These are phyloP conservation scores for Akanthomyces dipterigenus DNA, from an alignment of 2,329 filamentous ascomycete genomes.

Conservation along the genomic window DNA sequence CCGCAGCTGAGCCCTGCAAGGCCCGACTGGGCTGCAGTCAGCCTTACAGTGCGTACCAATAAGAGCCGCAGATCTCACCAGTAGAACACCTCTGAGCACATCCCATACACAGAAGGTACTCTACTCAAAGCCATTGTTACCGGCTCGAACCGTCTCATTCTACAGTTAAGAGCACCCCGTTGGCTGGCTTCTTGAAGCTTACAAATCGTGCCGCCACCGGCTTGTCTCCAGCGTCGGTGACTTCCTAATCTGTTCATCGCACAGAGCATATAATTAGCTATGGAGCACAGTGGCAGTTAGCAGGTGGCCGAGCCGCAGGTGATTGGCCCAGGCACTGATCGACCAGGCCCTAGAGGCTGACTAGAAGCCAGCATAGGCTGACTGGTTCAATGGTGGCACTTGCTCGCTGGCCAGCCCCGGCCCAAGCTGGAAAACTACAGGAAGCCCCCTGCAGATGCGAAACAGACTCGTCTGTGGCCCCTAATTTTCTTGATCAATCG, in stretches of 20 bases:
- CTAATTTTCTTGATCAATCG: background rate
- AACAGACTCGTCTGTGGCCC: background rate
- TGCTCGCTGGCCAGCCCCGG: too few species aligned
- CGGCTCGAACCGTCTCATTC: too few species aligned
- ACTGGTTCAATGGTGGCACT: background rate
- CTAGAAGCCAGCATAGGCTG: background rate
- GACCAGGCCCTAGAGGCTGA: background rate
- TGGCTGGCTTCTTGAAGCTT: background rate
- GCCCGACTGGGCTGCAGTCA: too few species aligned
- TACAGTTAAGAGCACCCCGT: too few species aligned
- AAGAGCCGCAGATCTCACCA: too few species aligned
- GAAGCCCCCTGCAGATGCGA: background rate
- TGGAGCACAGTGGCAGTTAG: background rate
- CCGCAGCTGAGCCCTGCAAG: too few species aligned
- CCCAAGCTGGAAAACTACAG: background rate
- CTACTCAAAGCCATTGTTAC: too few species aligned
- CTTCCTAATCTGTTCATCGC: background rate
- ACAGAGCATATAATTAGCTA: background rate
- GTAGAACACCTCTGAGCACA: too few species aligned
- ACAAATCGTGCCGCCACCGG: too few species aligned
- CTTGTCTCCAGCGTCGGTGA: background rate
- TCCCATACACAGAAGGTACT: too few species aligned
- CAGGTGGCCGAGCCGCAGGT: background rate
- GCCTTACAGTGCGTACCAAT: too few species aligned
- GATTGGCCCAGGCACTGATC: background rate